Base-by-base conservation (phyloP, 164 flowering plant species). In the Stephania cephalantha region DNA sequence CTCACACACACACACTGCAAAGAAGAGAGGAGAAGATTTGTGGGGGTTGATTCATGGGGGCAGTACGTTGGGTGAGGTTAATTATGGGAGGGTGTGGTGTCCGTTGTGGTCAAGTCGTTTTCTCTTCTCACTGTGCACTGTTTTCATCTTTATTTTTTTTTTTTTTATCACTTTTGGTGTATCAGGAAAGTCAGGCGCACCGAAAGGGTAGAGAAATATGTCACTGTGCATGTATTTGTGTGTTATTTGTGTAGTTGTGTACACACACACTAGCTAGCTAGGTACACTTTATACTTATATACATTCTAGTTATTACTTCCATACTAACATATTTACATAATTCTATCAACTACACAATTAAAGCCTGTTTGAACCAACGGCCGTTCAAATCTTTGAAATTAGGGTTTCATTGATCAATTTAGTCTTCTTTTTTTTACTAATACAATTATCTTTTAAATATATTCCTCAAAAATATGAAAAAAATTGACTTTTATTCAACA, bases 61-160 rank as follows among this genome's bases (percentile, higher is more conserved):
- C 68, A 25, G 69, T 76, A 75, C 52, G 72, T 74, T 78, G 64
- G 73, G 69, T 71, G 84, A 76, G 79, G 77, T 76, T 35, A 35
- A 35, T 35, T 58, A 76, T 78, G 77, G 42, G 78, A 50, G 74
- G 75, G 73, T 75, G 72, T 79, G 77, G 80, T 83, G 78, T 81
- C 81, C 63, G 85, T 78, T 81, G 82, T 68, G 79, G 88, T 85
- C 87, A 82, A 12, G 88, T 86, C 90, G 35, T 71, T 83, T 81
- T 85, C 87, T 29, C 76, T 81, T 76, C 85, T 78, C 81, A 77
- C 80, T 76, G 80, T 65, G 35, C 42, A 30, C 66, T 74, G 72
- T 74, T 73, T 67, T 68, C 73, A 69, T 79, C 76, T 74, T 68
- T 65, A 53, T 25, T 75, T 74, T 53, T 80, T 25, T 25, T 25